Conservation (phyloP, 2,329 filamentous ascomycete genomes). For the Periglandula ipomoeae region DNA sequence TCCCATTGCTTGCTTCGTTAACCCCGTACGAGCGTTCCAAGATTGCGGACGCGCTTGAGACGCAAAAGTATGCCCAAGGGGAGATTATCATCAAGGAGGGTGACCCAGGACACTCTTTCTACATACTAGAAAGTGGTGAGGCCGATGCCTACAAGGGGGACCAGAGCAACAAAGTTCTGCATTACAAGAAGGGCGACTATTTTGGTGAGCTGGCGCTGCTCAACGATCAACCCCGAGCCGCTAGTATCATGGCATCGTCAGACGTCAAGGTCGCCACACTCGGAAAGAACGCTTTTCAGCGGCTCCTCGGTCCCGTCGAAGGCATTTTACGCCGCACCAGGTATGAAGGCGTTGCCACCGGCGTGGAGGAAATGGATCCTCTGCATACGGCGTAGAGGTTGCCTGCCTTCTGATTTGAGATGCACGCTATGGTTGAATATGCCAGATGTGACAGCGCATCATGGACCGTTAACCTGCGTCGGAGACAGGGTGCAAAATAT, state of each 20-base stretch:
- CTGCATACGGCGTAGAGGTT: slow-evolving; percentile 33
- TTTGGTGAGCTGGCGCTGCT: slow-evolving; percentile 92
- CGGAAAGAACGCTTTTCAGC: slow-evolving; percentile 90
- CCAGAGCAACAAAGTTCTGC: slow-evolving; percentile 59
- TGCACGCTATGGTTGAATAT: background rate
- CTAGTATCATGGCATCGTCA: slow-evolving; percentile 73
- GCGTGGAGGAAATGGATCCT: slow-evolving; percentile 60
- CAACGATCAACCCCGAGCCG: slow-evolving; percentile 87
- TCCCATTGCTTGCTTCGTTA: slow-evolving; percentile 72
- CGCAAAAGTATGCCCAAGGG: slow-evolving; percentile 71
- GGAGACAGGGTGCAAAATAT: background rate
- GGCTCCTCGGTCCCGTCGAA: slow-evolving; percentile 85
- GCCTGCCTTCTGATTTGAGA: background rate
- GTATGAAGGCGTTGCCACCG: slow-evolving; percentile 50
- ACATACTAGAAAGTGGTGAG: slow-evolving; percentile 77
- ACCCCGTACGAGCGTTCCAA: slow-evolving; percentile 93
- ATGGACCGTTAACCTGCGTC: background rate
- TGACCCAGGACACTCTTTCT: slow-evolving; percentile 86
- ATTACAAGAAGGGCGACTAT: slow-evolving; percentile 87
- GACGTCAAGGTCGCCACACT: slow-evolving; percentile 90
- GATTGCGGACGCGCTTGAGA: slow-evolving; percentile 93
- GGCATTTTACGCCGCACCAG: slow-evolving; percentile 81
- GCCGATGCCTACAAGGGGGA: slow-evolving; percentile 82
- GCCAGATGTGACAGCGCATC: too few relatives aligned
- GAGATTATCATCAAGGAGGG: slow-evolving; percentile 85